Base-by-base conservation (phyloP, 306 rosid species). In the Herpetospermum pedunculosum region DNA sequence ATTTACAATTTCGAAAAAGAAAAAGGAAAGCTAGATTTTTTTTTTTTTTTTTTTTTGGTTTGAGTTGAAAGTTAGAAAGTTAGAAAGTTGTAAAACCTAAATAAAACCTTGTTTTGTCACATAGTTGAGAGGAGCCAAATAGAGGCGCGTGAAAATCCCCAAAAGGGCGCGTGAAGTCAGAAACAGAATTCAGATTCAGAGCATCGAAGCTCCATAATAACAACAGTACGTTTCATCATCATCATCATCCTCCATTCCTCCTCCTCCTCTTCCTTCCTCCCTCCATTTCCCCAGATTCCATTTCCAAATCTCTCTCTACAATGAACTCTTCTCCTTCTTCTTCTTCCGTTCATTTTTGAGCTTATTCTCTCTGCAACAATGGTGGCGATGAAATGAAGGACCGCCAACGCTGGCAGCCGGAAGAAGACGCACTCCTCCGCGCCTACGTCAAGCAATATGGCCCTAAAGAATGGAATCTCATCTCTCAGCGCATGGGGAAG, bases 371-470 rank as follows among this genome's bases (percentile, higher is more conserved):
- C 73, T 25, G 54, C 72, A 65, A 6, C 73, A 29, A 70, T 70
- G 74, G 74, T 69, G 84, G 73, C 49, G 74, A 28, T 54, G 81
- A 77, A 70, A 84, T 84, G 87, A 84, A 84, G 85, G 87, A 84
- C 83, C 77, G 85, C 70, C 87, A 84, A 75, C 85, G 87, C 14
- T 84, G 85, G 87, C 87, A 84, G 67, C 85, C 87, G 71, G 87
- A 84, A 75, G 87, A 84, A 77, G 87, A 84, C 81, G 78, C 85
- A 16, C 83, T 84, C 48, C 87, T 84, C 60, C 83, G 85, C 46
- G 85, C 85, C 15, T 84, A 84, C 71, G 87, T 84, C 29, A 84
- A 81, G 70, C 85, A 84, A 34, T 81, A 84, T 70, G 87, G 87
- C 12, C 77, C 87, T 8, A 74, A 65, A 28, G 85, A 79, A 48